Evolutionary conservation across 2,329 filamentous ascomycete species (phyloP).

Genomic region (Fusarium sp.): DNA sequence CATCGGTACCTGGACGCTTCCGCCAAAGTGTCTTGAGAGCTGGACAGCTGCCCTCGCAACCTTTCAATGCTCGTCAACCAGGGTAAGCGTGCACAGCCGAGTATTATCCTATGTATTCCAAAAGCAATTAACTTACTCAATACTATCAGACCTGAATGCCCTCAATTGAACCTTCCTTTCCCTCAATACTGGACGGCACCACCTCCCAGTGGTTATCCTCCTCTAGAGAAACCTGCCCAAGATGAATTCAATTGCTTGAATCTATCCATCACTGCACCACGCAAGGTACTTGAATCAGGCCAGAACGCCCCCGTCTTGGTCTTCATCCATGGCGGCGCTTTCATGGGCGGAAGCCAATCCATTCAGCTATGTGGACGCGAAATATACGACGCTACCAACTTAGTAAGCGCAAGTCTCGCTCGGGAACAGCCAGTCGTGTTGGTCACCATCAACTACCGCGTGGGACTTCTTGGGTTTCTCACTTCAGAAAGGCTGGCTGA

Average conservation of each 20-base stretch:
- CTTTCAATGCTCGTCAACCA: neutral
- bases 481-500: neutral
- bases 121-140: neutral
- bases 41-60: neutral
- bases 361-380: neutral
- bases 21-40: neutral
- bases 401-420: neutral
- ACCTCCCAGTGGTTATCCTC: neutral
- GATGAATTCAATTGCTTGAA: constrained; percentile 2
- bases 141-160: neutral
- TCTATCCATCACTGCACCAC: neutral
- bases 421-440: neutral
- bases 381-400: neutral
- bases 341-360: neutral
- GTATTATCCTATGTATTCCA: rapidly evolving
- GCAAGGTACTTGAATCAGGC: neutral
- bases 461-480: neutral
- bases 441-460: neutral
- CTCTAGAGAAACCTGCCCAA: neutral
- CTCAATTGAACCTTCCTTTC: neutral
- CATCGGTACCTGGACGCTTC: neutral
- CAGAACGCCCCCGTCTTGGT: neutral
- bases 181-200: neutral
- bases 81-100: neutral
- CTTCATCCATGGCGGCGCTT: neutral